phyloP scores from a whole-genome alignment of 257 asterid genomes.

The Oldenlandia corymbosa region DNA sequence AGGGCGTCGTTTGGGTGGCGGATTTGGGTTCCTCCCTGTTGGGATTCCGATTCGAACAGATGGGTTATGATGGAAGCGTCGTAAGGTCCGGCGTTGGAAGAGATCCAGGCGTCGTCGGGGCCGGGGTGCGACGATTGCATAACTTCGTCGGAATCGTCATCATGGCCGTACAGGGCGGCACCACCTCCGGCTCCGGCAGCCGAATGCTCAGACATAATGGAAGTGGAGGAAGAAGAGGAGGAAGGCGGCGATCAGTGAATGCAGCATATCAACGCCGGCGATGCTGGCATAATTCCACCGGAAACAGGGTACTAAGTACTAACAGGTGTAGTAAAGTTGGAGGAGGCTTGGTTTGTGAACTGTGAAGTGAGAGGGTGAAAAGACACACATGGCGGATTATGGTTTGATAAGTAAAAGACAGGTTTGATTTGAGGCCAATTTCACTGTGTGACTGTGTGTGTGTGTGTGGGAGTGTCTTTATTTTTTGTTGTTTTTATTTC shows the following conservation, averaged over 20 bases:
- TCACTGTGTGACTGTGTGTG: conserved; percentile 1
- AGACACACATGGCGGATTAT: conserved; percentile 31
- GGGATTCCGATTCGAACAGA: conserved; percentile 38
- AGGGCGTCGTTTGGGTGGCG: conserved; percentile 32
- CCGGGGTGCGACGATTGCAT: no score
- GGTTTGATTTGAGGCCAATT: background rate
- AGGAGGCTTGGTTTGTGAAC: background rate
- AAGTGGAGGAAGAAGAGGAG: conserved; percentile 9
- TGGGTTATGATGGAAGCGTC: conserved; percentile 24
- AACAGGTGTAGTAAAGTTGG: background rate
- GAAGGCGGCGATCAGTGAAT: background rate
- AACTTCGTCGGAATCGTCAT: conserved; percentile 16
- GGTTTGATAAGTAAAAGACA: conserved; percentile 28
- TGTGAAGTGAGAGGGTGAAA: conserved; percentile 12
- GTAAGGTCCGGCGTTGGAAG: background rate
- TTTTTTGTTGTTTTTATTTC: background rate
- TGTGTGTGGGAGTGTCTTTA: no score
- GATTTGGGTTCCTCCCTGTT: conserved; percentile 23
- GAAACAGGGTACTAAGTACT: no score
- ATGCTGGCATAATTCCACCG: conserved; percentile 7
- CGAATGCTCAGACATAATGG: conserved; percentile 27
- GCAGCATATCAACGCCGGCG: no score
- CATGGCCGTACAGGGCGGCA: conserved; percentile 5
- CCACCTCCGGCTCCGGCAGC: conserved; percentile 10
- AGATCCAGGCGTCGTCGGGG: conserved; percentile 12